Conservation (phyloP, 495 filamentous ascomycete genomes). For the Pseudoneurospora amorphoporcata region DNA sequence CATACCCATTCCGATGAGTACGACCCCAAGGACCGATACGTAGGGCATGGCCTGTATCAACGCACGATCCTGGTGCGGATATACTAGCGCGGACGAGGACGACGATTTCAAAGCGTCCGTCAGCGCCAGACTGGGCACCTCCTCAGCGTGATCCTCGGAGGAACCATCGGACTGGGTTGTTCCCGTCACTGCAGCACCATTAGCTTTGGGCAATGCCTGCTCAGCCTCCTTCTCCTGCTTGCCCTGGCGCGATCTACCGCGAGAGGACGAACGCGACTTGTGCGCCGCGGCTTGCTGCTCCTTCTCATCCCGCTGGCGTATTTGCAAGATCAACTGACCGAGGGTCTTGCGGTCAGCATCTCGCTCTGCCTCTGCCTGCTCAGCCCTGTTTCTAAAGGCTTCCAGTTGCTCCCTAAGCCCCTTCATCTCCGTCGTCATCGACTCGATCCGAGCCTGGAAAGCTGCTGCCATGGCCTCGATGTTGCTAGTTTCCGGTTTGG, state of each 20-base stretch:
- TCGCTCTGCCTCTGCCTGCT: conserved; percentile 68
- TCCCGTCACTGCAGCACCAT: conserved; percentile 10
- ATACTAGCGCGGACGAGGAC: conserved; percentile 11
- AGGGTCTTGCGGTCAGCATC: conserved; percentile 58
- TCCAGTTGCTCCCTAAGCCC: conserved; percentile 74
- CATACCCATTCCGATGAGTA: conserved; percentile 76
- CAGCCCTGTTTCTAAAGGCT: conserved; percentile 61
- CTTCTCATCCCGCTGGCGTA: conserved; percentile 56
- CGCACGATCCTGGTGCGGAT: conserved; percentile 22
- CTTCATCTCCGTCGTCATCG: conserved; percentile 73
- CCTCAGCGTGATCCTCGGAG: conserved; percentile 11
- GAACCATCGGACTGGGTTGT: conserved; percentile 4
- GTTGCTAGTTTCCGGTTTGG: conserved; percentile 33
- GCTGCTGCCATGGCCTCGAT: conserved; percentile 33
- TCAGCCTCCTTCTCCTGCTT: conserved; percentile 1
- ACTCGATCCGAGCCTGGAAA: conserved; percentile 66
- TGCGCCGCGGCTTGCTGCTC: conserved; percentile 20
- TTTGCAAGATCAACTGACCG: conserved; percentile 79
- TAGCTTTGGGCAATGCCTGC: neutral
- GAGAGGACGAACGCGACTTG: conserved; percentile 13
- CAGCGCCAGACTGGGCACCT: neutral
- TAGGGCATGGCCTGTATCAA: conserved; percentile 67
- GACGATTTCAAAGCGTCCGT: conserved; percentile 31
- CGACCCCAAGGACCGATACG: conserved; percentile 79
- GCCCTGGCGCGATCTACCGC: conserved; percentile 4